These are phyloP conservation scores for Tremella fuciformis DNA, from an alignment of 768 basidiomycete genomes.

Conservation along the genomic window DNA sequence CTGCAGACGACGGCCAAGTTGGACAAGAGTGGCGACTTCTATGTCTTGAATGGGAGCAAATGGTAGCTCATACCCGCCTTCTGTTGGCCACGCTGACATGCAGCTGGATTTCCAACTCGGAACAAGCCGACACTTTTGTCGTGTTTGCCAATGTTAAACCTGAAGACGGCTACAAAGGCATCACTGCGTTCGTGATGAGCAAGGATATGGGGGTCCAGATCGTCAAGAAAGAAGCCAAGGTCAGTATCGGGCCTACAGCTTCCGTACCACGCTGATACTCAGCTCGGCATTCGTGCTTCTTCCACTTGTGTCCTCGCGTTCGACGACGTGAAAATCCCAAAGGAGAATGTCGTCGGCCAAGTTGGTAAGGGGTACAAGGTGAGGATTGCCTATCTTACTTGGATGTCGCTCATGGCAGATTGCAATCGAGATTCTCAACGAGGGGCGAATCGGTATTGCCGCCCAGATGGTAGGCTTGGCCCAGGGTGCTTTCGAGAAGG, in stretches of 20 bases:
- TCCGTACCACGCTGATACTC: neutral
- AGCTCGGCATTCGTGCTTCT: conserved; percentile 88
- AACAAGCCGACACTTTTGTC: conserved; percentile 71
- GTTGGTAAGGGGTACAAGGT: conserved; percentile 86
- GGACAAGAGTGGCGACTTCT: conserved; percentile 68
- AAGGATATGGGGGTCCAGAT: conserved; percentile 96
- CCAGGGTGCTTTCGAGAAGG: conserved; percentile 92
- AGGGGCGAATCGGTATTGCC: conserved; percentile 96
- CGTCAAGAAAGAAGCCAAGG: conserved; percentile 97
- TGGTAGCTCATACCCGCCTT: conserved; percentile 57
- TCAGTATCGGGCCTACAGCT: conserved; percentile 16
- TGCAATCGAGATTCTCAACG: conserved; percentile 94
- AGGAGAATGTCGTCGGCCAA: conserved; percentile 80
- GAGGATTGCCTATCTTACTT: neutral
- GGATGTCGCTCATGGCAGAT: conserved; percentile 56
- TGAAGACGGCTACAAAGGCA: conserved; percentile 95
- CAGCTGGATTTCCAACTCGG: conserved; percentile 95
- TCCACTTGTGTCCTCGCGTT: conserved; percentile 93
- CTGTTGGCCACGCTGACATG: neutral
- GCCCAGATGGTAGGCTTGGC: conserved; percentile 98
- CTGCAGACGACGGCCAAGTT: conserved; percentile 87
- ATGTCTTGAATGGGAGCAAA: conserved; percentile 92
- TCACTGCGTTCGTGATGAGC: conserved; percentile 93
- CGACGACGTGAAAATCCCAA: conserved; percentile 81
- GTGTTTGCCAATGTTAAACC: conserved; percentile 90